phyloP scores from a whole-genome alignment of 163 green algal genomes.

The Volvox carteri region DNA sequence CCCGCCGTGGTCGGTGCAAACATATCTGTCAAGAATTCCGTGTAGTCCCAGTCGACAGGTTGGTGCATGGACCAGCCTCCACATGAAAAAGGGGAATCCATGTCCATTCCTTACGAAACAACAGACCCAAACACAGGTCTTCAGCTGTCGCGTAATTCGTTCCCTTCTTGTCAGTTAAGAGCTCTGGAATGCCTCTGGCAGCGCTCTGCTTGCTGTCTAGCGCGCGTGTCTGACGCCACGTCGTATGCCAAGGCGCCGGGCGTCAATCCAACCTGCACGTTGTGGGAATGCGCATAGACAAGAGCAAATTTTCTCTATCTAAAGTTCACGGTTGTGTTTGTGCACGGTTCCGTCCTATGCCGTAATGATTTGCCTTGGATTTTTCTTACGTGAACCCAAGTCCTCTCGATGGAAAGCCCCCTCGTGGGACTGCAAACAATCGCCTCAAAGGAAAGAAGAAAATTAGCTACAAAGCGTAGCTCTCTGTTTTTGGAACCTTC shows the following conservation, averaged over 20 bases:
- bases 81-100: background rate
- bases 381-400: background rate
- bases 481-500: background rate
- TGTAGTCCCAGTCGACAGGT: constrained; percentile 25
- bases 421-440: background rate
- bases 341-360: background rate
- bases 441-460: background rate
- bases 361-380: constrained; percentile 1
- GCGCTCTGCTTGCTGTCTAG: background rate
- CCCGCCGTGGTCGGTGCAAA: background rate
- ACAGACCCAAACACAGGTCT: background rate
- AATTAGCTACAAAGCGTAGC: background rate
- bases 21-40: constrained; percentile 1
- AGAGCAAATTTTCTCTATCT: background rate
- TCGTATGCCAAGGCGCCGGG: background rate
- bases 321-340: background rate
- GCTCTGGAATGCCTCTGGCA: background rate
- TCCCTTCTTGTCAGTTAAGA: too few relatives aligned
- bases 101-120: background rate
- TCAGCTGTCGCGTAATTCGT: background rate
- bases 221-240: background rate
- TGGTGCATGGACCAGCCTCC: constrained; percentile 22
- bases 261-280: background rate
- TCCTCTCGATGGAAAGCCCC: background rate
- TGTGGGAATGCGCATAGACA: background rate